These are phyloP conservation scores for Brassica rapa DNA, from an alignment of 345 rosid genomes.

Conservation along the genomic window DNA sequence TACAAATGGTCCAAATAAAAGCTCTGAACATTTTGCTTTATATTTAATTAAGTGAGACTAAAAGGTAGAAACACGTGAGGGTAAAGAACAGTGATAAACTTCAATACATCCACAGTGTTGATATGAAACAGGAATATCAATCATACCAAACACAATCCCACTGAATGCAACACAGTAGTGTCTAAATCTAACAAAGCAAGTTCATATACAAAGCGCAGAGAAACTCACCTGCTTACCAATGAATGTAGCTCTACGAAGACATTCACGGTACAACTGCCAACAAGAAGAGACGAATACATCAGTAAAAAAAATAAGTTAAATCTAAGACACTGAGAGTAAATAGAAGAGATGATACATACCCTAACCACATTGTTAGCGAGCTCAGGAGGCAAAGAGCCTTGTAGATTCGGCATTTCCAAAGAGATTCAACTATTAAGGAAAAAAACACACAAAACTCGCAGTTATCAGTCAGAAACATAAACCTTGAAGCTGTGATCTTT, in stretches of 20 bases:
- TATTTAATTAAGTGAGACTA: neutral
- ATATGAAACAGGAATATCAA: neutral
- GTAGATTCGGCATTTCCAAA: slow-evolving; percentile 73
- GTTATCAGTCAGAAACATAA: too few relatives aligned
- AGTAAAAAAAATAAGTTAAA: neutral
- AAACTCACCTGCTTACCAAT: slow-evolving; percentile 69
- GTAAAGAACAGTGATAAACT: neutral
- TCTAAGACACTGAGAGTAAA: neutral
- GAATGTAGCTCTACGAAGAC: slow-evolving; percentile 91
- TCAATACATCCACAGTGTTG: neutral
- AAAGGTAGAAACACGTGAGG: neutral
- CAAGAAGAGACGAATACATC: slow-evolving; percentile 18
- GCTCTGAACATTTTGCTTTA: neutral
- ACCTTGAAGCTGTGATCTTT: neutral
- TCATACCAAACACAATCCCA: neutral
- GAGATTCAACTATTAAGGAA: neutral
- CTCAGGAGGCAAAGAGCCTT: slow-evolving; percentile 88
- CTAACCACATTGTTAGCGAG: slow-evolving; percentile 85
- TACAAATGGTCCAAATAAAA: neutral
- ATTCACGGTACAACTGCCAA: slow-evolving; percentile 87
- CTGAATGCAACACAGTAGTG: slow-evolving; percentile 2
- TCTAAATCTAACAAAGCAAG: neutral
- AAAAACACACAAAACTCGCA: slow-evolving; percentile 6
- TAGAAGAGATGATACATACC: slow-evolving; percentile 50
- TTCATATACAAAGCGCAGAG: neutral